Percentiles rank a stretch among this genome's conserved stretches.
Evolutionary conservation across 176 grass and related monocot species (phyloP).

Genomic region (Sorghum bicolor): DNA sequence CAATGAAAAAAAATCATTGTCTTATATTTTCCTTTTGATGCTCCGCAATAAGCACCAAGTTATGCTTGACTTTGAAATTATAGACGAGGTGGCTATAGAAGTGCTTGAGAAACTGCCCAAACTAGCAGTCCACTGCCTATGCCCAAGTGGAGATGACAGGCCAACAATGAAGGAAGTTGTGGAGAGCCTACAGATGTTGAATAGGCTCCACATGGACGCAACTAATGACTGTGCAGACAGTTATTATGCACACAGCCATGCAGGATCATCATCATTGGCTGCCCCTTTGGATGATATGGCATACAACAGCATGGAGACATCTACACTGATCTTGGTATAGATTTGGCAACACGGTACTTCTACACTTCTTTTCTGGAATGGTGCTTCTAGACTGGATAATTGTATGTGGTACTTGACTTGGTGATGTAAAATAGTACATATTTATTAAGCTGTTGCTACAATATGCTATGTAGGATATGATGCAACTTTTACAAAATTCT

Average conservation of each 20-base stretch:
- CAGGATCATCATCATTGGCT: not conserved
- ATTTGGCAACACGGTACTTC: not conserved
- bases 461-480: not conserved
- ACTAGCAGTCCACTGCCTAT: not conserved
- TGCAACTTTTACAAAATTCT: not conserved
- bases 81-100: not conserved
- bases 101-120: constrained; percentile 18
- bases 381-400: not conserved
- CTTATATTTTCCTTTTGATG: not conserved
- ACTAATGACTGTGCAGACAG: not conserved
- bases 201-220: not conserved
- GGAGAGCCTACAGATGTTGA: constrained; percentile 16
- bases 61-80: constrained; percentile 18
- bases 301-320: not conserved
- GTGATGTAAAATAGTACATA: not conserved
- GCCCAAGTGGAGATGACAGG: constrained; percentile 19
- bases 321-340: not conserved
- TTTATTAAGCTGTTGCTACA: not conserved
- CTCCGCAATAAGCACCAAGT: constrained; percentile 7
- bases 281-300: not conserved
- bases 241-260: not conserved
- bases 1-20: constrained; percentile 8
- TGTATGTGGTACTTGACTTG: not conserved
- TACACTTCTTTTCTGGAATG: too few relatives aligned
- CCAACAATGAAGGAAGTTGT: constrained; percentile 31